Percentiles rank a stretch among this genome's conserved stretches.
These are phyloP conservation scores for Pseudocercospora cruenta DNA, from an alignment of 2,329 filamentous ascomycete species.

Conservation along the genomic window DNA sequence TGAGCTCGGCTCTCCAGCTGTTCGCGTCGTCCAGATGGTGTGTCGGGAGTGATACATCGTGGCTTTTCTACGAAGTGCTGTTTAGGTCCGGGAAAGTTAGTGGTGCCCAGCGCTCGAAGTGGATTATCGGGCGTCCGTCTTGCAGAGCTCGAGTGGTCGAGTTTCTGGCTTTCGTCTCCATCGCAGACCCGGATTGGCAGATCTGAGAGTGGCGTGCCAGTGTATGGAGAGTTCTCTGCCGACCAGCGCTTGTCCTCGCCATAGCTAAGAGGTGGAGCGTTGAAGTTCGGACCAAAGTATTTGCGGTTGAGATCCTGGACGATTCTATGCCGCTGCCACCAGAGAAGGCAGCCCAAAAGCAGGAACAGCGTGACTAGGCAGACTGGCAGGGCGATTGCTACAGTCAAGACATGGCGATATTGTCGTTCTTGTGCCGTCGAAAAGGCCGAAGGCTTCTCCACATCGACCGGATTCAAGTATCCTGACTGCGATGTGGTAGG, in stretches of 20 bases:
- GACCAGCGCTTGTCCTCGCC: slow-evolving; percentile 8
- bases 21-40: slow-evolving; percentile 16
- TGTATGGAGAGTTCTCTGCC: neutral
- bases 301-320: slow-evolving; percentile 12
- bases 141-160: neutral
- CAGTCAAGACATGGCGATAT: neutral
- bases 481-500: neutral
- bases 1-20: slow-evolving; percentile 17
- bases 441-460: neutral
- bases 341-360: neutral
- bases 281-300: slow-evolving; percentile 5
- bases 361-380: slow-evolving; percentile 3
- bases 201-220: slow-evolving; percentile 8
- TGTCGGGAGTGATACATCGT: slow-evolving; percentile 15
- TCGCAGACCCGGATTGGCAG: neutral
- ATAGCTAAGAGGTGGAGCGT: neutral
- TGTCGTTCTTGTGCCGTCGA: neutral
- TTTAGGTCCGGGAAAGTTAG: slow-evolving; percentile 8
- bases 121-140: slow-evolving; percentile 9
- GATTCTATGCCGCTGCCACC: slow-evolving; percentile 11
- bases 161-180: neutral
- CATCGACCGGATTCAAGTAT: neutral
- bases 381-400: slow-evolving; percentile 13
- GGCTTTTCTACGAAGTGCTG: slow-evolving; percentile 5
- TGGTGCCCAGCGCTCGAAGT: slow-evolving; percentile 1